phyloP scores from a whole-genome alignment of 331 rosid species.

The Saraca asoca region DNA sequence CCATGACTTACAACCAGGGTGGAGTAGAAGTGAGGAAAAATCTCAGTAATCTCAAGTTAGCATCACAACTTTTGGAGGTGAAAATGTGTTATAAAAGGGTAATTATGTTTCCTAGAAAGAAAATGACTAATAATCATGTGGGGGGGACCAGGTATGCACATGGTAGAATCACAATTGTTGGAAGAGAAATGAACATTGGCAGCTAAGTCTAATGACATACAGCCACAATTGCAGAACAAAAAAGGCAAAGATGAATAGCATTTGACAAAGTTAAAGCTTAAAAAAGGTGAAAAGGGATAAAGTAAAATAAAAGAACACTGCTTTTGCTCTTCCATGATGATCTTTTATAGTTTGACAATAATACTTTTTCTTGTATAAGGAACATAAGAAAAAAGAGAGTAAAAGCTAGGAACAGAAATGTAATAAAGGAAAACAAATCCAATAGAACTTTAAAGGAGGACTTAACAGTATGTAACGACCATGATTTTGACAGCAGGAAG shows the following conservation, averaged over 20 bases:
- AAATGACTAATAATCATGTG: slow-evolving; percentile 51
- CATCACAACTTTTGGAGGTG: slow-evolving; percentile 37
- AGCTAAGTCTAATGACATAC: slow-evolving; percentile 40
- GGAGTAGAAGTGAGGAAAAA: slow-evolving; percentile 33
- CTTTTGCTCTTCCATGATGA: slow-evolving; percentile 53
- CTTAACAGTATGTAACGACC: slow-evolving; percentile 50
- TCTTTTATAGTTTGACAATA: slow-evolving; percentile 57
- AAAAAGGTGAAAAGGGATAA: slow-evolving; percentile 30
- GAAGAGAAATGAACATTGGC: slow-evolving; percentile 44
- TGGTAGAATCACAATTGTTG: slow-evolving; percentile 53
- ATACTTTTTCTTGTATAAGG: slow-evolving; percentile 57
- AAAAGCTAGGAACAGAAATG: slow-evolving; percentile 20
- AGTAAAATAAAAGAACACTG: slow-evolving; percentile 47
- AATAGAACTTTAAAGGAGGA: slow-evolving; percentile 54
- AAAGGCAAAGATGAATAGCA: slow-evolving; percentile 52
- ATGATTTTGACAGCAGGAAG: slow-evolving; percentile 46
- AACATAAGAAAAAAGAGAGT: slow-evolving; percentile 41
- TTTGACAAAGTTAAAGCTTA: slow-evolving; percentile 48
- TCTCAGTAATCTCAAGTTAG: slow-evolving; percentile 21
- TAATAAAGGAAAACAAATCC: slow-evolving; percentile 47
- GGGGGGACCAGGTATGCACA: slow-evolving; percentile 44
- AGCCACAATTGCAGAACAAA: slow-evolving; percentile 51
- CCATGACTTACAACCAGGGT: slow-evolving; percentile 24
- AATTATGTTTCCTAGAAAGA: slow-evolving; percentile 50
- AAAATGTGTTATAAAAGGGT: slow-evolving; percentile 43